Conservation (phyloP, 31 red algal species). For the Pterothamnion heteromorphum region DNA sequence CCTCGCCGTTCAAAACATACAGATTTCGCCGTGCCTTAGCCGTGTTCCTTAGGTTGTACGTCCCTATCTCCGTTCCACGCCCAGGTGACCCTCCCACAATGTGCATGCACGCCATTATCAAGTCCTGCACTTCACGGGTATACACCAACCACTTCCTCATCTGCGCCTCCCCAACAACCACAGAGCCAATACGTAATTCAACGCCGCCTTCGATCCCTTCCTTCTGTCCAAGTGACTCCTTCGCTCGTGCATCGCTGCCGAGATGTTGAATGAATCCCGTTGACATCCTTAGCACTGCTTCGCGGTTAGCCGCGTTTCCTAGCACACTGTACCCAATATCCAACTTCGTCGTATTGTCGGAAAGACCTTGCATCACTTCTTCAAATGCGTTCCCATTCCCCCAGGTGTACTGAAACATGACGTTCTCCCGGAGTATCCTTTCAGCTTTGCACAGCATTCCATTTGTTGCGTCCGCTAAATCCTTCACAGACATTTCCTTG, state of each 20-base stretch:
- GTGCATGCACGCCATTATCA: not conserved
- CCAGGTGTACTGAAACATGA: not conserved
- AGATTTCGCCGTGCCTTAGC: not conserved
- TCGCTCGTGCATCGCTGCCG: not conserved
- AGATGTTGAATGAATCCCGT: not conserved
- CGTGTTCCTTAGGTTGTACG: not conserved
- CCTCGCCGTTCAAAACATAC: not conserved
- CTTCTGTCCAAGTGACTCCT: not conserved
- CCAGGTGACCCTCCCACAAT: not conserved
- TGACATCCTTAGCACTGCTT: not conserved
- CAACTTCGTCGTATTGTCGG: not conserved
- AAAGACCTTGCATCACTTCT: not conserved
- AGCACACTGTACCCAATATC: not conserved
- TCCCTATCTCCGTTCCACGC: not conserved
- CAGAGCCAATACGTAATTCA: not conserved
- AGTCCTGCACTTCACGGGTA: not conserved
- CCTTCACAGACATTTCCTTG: not conserved
- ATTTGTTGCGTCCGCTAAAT: not conserved
- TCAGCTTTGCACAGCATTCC: not conserved
- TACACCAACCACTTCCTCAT: not conserved
- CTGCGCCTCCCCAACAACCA: not conserved
- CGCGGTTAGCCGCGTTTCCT: not conserved
- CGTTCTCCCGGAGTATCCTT: not conserved
- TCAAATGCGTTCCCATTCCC: not conserved
- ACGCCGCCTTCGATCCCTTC: not conserved